A percentile compares a stretch with the other conserved stretches of the same genome.
phyloP scores from a whole-genome alignment of 1,284 basidiomycete species.

The Tilletiopsis washingtonensis region DNA sequence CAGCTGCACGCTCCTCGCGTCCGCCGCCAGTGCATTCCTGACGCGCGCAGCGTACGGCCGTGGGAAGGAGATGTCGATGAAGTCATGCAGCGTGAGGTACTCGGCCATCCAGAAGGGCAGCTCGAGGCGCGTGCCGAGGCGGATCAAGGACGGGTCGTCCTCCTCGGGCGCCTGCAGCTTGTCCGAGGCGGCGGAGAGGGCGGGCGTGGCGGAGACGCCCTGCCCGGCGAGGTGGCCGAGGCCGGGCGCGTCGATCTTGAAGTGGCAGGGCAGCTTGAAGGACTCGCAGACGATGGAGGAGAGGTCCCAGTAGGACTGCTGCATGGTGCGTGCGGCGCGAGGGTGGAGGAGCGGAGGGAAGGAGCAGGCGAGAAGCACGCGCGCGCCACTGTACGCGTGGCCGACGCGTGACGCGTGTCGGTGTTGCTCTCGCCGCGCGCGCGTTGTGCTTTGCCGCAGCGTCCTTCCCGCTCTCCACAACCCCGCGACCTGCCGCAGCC shows the following conservation, averaged over 20 bases:
- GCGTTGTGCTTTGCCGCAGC: too few relatives aligned
- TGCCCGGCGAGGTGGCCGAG: slow-evolving; percentile 33
- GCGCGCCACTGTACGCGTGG: too few relatives aligned
- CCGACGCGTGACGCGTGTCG: too few relatives aligned
- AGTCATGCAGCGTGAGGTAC: slow-evolving; percentile 35
- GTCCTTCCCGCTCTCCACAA: too few relatives aligned
- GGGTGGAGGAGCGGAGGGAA: too few relatives aligned
- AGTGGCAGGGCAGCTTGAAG: slow-evolving; percentile 35
- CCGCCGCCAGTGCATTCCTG: slow-evolving; percentile 38
- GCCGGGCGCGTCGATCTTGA: slow-evolving; percentile 39
- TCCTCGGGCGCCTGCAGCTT: too few relatives aligned
- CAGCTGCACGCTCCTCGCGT: slow-evolving; percentile 33
- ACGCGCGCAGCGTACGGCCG: slow-evolving; percentile 34
- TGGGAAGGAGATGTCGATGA: slow-evolving; percentile 37
- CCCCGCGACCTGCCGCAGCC: too few relatives aligned
- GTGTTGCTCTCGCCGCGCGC: too few relatives aligned
- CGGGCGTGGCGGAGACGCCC: not conserved
- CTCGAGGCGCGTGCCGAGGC: slow-evolving; percentile 22
- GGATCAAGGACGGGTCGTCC: not conserved
- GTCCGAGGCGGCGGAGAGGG: too few relatives aligned
- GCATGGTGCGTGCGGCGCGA: too few relatives aligned
- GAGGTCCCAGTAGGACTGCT: slow-evolving; percentile 41
- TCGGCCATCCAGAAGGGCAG: slow-evolving; percentile 45
- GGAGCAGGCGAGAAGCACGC: too few relatives aligned
- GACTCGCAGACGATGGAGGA: slow-evolving; percentile 38